Evolutionary conservation across 805 yeast genomes (phyloP), one percentile per base, ranked within the genome.

Genomic region (Candida lessepsii): DNA sequence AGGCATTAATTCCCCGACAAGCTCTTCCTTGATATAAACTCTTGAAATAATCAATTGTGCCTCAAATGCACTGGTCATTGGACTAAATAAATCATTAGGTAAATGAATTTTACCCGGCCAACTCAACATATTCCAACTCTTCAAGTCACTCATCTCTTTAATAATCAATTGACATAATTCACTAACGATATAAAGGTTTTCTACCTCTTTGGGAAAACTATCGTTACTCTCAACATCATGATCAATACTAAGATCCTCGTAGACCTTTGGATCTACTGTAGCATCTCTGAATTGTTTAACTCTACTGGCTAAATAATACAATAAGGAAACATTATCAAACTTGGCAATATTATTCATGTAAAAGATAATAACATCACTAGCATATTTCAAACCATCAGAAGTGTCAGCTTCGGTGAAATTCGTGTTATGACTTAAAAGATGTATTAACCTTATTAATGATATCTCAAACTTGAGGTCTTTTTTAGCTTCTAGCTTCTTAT

Each of bases 31-130:
- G 26, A 86, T 68, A 50, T 71, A 86, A 2, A 78, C 71, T 14
- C 66, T 76, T 3, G 78, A 67, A 0, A 81, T 72, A 15, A 80
- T 65, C 10, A 58, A 61, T 44, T 80, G 83, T 2, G 87, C 83
- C 45, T 79, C 83, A 11, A 67, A 62, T 2, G 75, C 55, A n/a
- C 75, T 67, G 7, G 67, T 65, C 70, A 83, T 78, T 1, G 85
- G 78, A n/a, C 70, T 63, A 59, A 74, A 87, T 7, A 86, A 56
- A 53, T 88, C 96, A n/a, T 71, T 61, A 0, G 91, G 82, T 14
- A 88, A 58, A 14, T 77, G 75, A 13, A 84, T 58, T 51, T 82
- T 84, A 1, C 91, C 95, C 0, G 96, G 95, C 80, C 90, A 89
- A 0, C 89, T 80, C 17, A 81, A 76, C 41, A 85, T 67, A 16